These are phyloP conservation scores for Lasiosphaeris hirsuta DNA, from an alignment of 495 filamentous ascomycete species.

Conservation along the genomic window DNA sequence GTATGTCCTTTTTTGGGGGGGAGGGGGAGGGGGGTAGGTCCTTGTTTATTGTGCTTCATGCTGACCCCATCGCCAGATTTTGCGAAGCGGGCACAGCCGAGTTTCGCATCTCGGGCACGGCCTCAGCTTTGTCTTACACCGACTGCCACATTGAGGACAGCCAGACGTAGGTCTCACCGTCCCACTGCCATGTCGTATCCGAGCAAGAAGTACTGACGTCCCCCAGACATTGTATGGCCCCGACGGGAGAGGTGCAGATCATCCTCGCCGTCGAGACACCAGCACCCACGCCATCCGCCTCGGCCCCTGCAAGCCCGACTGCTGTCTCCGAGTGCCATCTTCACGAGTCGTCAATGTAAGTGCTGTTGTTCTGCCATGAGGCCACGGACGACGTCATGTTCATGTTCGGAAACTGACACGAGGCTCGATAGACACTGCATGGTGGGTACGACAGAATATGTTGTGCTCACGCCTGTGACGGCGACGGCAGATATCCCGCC, in stretches of 20 bases:
- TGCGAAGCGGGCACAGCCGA: slow-evolving; percentile 16
- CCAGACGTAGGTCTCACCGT: slow-evolving; percentile 9
- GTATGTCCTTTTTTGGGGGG: slow-evolving; percentile 2
- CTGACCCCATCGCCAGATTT: not conserved
- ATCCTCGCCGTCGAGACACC: slow-evolving; percentile 9
- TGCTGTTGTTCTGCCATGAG: not conserved
- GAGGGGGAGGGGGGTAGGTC: no score
- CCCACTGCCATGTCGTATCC: not conserved
- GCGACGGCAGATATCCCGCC: slow-evolving; percentile 20
- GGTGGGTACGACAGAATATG: slow-evolving; percentile 19
- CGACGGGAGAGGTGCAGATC: slow-evolving; percentile 12
- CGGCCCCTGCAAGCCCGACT: no score
- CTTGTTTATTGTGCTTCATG: not conserved
- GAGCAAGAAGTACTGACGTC: not conserved
- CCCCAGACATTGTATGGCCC: slow-evolving; percentile 10
- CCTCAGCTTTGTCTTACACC: slow-evolving; percentile 14
- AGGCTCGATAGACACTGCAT: slow-evolving; percentile 13
- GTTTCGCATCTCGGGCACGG: slow-evolving; percentile 16
- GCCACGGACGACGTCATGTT: not conserved
- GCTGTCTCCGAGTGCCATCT: slow-evolving; percentile 20
- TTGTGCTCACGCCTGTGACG: slow-evolving; percentile 14
- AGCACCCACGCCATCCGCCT: not conserved
- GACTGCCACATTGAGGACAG: slow-evolving; percentile 10
- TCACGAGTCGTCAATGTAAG: slow-evolving; percentile 15
- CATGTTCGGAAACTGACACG: not conserved